phyloP scores from a whole-genome alignment of 768 basidiomycete genomes.

The Pholiota microspora region DNA sequence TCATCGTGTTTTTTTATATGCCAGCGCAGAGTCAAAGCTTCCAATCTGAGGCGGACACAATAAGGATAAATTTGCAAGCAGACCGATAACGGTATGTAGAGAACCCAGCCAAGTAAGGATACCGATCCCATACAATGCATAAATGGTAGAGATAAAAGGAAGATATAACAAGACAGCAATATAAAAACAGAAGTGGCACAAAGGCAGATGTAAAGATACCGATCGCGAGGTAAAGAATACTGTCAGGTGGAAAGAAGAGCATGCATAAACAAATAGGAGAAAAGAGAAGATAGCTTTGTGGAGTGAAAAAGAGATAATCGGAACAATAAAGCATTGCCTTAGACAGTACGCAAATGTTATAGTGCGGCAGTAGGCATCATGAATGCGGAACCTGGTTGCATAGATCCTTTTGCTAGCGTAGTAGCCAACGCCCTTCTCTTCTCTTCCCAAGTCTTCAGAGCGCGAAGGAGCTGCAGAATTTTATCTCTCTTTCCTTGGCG shows the following conservation, averaged over 20 bases:
- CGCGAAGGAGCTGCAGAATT: conserved; percentile 74
- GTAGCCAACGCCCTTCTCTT: conserved; percentile 40
- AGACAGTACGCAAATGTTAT: not conserved
- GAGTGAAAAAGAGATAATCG: not conserved
- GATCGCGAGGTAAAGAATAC: not conserved
- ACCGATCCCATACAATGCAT: not conserved
- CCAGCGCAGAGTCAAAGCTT: too few relatives aligned
- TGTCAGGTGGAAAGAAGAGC: not conserved
- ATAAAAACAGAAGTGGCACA: not conserved
- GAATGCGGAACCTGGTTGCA: conserved; percentile 16
- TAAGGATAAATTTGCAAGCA: not conserved
- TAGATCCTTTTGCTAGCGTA: conserved; percentile 19
- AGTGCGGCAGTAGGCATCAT: conserved; percentile 13
- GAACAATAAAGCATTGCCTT: not conserved
- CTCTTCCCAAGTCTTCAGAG: conserved; percentile 80
- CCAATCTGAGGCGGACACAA: not conserved
- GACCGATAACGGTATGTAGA: not conserved
- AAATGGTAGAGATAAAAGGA: not conserved
- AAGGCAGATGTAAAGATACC: not conserved
- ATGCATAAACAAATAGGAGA: not conserved
- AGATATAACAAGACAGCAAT: not conserved
- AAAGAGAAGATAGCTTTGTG: not conserved
- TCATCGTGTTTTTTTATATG: too few relatives aligned
- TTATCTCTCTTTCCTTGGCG: conserved; percentile 79
- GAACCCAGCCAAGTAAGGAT: not conserved